Conservation (phyloP, 2,329 filamentous ascomycete species). For the Fusarium sp. region DNA sequence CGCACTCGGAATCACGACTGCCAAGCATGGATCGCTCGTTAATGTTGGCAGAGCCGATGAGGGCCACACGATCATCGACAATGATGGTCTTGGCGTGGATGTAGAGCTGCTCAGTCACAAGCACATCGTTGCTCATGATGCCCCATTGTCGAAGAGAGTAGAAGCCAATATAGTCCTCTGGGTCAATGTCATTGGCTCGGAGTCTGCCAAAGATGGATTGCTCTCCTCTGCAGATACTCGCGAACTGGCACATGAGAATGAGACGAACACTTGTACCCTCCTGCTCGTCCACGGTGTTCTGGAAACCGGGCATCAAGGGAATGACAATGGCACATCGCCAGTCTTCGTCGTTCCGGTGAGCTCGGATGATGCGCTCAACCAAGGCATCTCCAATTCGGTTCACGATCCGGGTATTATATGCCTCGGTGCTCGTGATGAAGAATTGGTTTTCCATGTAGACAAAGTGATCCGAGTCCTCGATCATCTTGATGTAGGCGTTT, state of each 20-base stretch:
- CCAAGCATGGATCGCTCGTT: constrained; percentile 97
- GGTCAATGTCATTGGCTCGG: constrained; percentile 80
- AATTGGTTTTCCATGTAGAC: constrained; percentile 99
- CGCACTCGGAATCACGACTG: constrained; percentile 88
- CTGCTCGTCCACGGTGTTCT: constrained; percentile 92
- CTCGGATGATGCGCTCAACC: constrained; percentile 87
- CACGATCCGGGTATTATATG: constrained; percentile 83
- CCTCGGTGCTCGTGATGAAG: constrained; percentile 92
- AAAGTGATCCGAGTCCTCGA: constrained; percentile 93
- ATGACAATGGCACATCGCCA: constrained; percentile 93
- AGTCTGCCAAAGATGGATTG: constrained; percentile 90
- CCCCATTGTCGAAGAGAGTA: constrained; percentile 94
- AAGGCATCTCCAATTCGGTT: constrained; percentile 95
- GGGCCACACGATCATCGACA: constrained; percentile 88
- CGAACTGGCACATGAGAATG: constrained; percentile 97
- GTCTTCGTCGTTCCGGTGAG: constrained; percentile 81
- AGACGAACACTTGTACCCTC: constrained; percentile 93
- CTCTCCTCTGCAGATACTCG: constrained; percentile 92
- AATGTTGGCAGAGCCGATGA: constrained; percentile 98
- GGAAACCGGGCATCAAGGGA: constrained; percentile 97
- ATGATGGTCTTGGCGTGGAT: constrained; percentile 98
- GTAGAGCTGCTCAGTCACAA: constrained; percentile 96
- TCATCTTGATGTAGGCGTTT: constrained; percentile 93
- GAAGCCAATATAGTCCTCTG: constrained; percentile 95
- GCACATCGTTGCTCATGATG: constrained; percentile 80